Conservation (phyloP, 352 stramenopile species). For the Pythium utonaiense region DNA sequence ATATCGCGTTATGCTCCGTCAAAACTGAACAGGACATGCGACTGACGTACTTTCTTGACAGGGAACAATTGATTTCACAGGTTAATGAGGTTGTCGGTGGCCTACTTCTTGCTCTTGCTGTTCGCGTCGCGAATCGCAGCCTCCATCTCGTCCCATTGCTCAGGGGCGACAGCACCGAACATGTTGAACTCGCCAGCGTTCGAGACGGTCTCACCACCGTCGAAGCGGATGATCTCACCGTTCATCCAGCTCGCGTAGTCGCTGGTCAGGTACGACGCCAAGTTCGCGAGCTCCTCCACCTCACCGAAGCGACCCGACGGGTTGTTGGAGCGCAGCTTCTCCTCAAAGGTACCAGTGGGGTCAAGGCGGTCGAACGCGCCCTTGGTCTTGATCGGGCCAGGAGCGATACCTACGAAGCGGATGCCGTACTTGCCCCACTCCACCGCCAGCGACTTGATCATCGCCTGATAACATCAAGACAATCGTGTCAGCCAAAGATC, state of each 20-base stretch:
- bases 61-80: not conserved
- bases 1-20: not conserved
- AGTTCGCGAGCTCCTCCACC: conserved; percentile 74
- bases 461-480: conserved; percentile 54
- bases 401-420: conserved; percentile 95
- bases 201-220: conserved; percentile 71
- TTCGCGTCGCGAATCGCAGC: conserved; percentile 55
- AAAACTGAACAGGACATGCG: not conserved
- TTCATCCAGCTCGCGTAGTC: conserved; percentile 84
- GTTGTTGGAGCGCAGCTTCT: conserved; percentile 68
- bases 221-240: conserved; percentile 77
- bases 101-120: conserved; percentile 50
- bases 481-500: not conserved
- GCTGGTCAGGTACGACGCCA: conserved; percentile 72
- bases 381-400: conserved; percentile 92
- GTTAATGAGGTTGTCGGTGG: not conserved
- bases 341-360: conserved; percentile 60
- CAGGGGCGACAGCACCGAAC: conserved; percentile 51
- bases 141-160: conserved; percentile 77
- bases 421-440: conserved; percentile 97
- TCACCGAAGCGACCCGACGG: conserved; percentile 70
- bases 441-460: conserved; percentile 94
- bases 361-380: conserved; percentile 78
- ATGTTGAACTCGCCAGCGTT: conserved; percentile 83
- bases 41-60: not conserved